Conservation (phyloP, 148 eudicot species). For the Linanthus parryae region DNA sequence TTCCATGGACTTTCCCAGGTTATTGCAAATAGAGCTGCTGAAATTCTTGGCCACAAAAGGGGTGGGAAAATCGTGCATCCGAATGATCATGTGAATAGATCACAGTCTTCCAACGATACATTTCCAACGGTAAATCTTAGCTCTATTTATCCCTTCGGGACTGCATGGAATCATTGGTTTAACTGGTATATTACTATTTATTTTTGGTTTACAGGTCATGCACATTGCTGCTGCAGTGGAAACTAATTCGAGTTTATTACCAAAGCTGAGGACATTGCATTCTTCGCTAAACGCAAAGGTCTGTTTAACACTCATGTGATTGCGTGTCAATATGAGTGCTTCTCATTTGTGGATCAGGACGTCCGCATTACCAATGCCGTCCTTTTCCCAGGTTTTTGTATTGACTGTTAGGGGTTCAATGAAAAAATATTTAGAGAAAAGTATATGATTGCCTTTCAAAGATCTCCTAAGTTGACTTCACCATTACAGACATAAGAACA, state of each 20-base stretch:
- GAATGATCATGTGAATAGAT: slow-evolving; percentile 97
- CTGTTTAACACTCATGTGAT: no score
- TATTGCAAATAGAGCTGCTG: slow-evolving; percentile 97
- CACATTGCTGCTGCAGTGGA: slow-evolving; percentile 98
- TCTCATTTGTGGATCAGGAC: no score
- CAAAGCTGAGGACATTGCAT: slow-evolving; percentile 79
- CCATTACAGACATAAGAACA: no score
- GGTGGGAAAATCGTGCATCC: slow-evolving; percentile 97
- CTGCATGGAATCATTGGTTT: background rate
- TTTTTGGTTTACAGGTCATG: slow-evolving; percentile 63
- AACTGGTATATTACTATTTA: slow-evolving; percentile 8
- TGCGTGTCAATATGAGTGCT: no score
- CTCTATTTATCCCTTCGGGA: background rate
- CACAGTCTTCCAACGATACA: slow-evolving; percentile 98
- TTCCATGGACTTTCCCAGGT: slow-evolving; percentile 52
- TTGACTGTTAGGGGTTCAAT: no score
- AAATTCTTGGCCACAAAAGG: slow-evolving; percentile 90
- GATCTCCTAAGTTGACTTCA: no score
- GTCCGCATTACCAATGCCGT: no score
- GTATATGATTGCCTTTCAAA: no score
- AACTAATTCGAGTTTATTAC: slow-evolving; percentile 76
- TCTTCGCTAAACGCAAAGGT: slow-evolving; percentile 82
- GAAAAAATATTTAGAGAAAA: no score
- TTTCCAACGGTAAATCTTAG: slow-evolving; percentile 84
- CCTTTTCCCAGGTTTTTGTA: no score